phyloP scores from a whole-genome alignment of 2,329 filamentous ascomycete genomes.

The Rosellinia necatrix region DNA sequence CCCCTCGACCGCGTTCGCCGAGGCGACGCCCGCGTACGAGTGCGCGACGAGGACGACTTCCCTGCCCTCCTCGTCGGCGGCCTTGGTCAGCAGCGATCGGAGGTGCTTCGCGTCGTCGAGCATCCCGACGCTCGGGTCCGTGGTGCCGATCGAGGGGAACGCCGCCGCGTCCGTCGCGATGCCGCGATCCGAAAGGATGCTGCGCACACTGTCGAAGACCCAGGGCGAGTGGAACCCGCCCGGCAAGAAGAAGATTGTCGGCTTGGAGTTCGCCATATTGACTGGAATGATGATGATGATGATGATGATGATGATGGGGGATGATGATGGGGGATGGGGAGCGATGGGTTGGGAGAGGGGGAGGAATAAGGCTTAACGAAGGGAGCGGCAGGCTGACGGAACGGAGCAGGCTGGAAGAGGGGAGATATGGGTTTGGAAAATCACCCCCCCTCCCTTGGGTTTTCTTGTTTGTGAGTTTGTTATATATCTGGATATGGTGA shows the following conservation, averaged over 20 bases:
- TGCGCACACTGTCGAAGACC: slow-evolving; percentile 10
- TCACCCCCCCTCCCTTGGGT: too few species aligned
- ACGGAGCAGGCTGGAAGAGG: too few species aligned
- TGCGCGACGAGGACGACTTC: slow-evolving; percentile 24
- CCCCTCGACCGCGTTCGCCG: slow-evolving; percentile 14
- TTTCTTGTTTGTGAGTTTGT: too few species aligned
- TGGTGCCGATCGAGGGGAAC: slow-evolving; percentile 8
- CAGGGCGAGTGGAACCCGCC: slow-evolving; percentile 11
- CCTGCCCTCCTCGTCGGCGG: slow-evolving; percentile 9
- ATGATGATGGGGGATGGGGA: too few species aligned
- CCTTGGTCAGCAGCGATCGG: not conserved
- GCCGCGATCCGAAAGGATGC: slow-evolving; percentile 8
- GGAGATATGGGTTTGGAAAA: too few species aligned
- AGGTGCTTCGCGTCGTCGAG: slow-evolving; percentile 5
- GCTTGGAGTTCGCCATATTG: not conserved
- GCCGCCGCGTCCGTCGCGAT: slow-evolving; percentile 4
- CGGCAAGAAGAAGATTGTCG: slow-evolving; percentile 11
- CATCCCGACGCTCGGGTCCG: slow-evolving; percentile 2
- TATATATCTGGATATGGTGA: too few species aligned
- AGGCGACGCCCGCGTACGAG: slow-evolving; percentile 22
- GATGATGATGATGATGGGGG: too few species aligned
- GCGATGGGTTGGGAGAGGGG: too few species aligned
- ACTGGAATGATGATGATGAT: not conserved
- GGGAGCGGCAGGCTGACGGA: too few species aligned
- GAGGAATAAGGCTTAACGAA: too few species aligned